Evolutionary conservation across 2,329 filamentous ascomycete species (phyloP).

Genomic region (Ceratocystis cubensis): DNA sequence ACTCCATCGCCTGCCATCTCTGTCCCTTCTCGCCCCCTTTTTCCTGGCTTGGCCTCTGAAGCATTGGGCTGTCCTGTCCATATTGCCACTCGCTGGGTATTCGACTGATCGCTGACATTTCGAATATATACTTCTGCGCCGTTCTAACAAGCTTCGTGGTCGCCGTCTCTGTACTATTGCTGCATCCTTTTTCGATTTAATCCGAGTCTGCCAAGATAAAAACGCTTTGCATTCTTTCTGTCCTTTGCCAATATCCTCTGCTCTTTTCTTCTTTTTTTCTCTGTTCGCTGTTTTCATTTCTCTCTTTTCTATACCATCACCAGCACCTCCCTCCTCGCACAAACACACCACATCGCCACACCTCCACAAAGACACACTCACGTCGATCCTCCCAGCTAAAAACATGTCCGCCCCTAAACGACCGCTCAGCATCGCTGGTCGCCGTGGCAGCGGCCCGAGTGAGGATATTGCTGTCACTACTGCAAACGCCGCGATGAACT

Average conservation of each 20-base stretch:
- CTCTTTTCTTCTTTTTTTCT: background rate
- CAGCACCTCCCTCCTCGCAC: too few relatives aligned
- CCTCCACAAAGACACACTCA: too few relatives aligned
- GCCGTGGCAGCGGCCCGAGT: constrained; percentile 45
- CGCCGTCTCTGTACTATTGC: too few relatives aligned
- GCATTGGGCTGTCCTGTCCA: background rate
- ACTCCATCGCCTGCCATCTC: too few relatives aligned
- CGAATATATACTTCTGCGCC: background rate
- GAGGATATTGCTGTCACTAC: constrained; percentile 47
- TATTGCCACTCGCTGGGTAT: background rate
- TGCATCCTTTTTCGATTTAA: too few relatives aligned
- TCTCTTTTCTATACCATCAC: background rate
- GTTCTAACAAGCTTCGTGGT: too few relatives aligned
- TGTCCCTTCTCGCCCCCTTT: background rate
- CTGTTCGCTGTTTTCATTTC: background rate
- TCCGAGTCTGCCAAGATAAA: too few relatives aligned
- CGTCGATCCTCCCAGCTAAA: too few relatives aligned
- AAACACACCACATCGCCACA: too few relatives aligned
- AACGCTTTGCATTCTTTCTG: background rate
- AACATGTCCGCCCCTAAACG: constrained; percentile 35
- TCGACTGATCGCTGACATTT: background rate
- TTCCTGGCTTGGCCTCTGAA: background rate
- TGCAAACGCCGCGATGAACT: constrained; percentile 27
- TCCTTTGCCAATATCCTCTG: background rate
- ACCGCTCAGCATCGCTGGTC: constrained; percentile 48